Base-by-base conservation (phyloP, 352 stramenopile genomes). In the Phytophthora tubulina region DNA sequence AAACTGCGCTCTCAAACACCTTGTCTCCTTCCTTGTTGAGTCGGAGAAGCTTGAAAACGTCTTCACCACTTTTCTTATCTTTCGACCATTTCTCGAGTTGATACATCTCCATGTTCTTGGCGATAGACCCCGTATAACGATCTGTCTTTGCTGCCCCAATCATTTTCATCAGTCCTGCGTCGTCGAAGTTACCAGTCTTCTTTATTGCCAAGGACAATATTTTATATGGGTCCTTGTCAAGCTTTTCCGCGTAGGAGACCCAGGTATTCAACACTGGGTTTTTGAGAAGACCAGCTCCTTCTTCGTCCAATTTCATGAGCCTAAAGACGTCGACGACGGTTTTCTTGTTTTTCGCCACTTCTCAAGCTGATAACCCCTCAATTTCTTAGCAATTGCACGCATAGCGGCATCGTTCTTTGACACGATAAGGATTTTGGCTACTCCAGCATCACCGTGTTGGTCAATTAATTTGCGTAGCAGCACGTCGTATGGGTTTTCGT, bases 301-400 rank as follows among this genome's bases (percentile, higher is more conserved):
- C 45, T 14, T 55, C 21, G 14, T 64, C 55, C 9, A 70, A 51
- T 46, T 52, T 55, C 8, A 70, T 27, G 10, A 64, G 15, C 13
- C 14, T 38, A n/a, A 67, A 67, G 5, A 60, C 30, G 14, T 59
- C 38, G 11, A 17, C 13, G 13, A 45, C 7, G 0, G 14, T 41
- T 11, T 50, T 38, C 4, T 51, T 11, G 11, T 31, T 14, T 5
- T 39, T 11, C 14, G 4, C 59, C 59, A 67, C 4, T 30, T 30
- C 1, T 51, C 17, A 21, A 52, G 13, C 10, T 52, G 48, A 31
- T 60, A 4, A 4, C 27, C 41, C 32, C 59, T 48, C 48, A 67
- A 38, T 11, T 38, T 60, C 3, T 33, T 6, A n/a, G 59, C 59
- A 1, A 60, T 9, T 27, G 32, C 6, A 27, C 5, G 44, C 27